phyloP scores from a whole-genome alignment of 495 filamentous ascomycete genomes.

The Aspergillus conjunctus region DNA sequence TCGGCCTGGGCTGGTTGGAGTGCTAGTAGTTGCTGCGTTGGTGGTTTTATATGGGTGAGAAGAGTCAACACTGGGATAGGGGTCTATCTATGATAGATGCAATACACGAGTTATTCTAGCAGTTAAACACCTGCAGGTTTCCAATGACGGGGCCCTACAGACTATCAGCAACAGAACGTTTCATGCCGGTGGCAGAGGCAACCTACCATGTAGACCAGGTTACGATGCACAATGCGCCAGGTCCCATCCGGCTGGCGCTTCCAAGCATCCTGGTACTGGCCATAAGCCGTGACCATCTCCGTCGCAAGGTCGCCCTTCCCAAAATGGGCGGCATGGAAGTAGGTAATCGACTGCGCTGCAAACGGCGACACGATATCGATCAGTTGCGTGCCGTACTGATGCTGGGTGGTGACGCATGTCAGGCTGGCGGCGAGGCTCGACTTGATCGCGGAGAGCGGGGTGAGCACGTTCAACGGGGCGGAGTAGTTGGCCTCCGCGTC shows the following conservation, averaged over 20 bases:
- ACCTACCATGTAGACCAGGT: slow-evolving; percentile 41
- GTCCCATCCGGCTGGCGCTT: slow-evolving; percentile 18
- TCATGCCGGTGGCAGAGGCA: neutral
- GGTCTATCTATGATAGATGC: too few species aligned
- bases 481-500: slow-evolving; percentile 39
- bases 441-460: slow-evolving; percentile 6
- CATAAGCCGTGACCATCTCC: slow-evolving; percentile 33
- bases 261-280: slow-evolving; percentile 38
- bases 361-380: slow-evolving; percentile 8
- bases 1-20: neutral
- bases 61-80: too few species aligned
- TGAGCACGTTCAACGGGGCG: slow-evolving; percentile 17
- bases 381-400: slow-evolving; percentile 6
- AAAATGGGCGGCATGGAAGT: slow-evolving; percentile 6
- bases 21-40: neutral
- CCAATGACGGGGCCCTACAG: slow-evolving; percentile 8
- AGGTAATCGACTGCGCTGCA: neutral
- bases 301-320: slow-evolving; percentile 19
- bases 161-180: neutral
- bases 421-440: slow-evolving; percentile 2
- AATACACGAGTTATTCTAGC: neutral
- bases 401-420: slow-evolving; percentile 8
- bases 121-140: slow-evolving; percentile 11
- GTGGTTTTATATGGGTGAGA: neutral
- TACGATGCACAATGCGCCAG: slow-evolving; percentile 29